Evolutionary conservation across 179 eudicot species (phyloP), one percentile per base, ranked within the genome.

Genomic region (Beta macrorhiza): DNA sequence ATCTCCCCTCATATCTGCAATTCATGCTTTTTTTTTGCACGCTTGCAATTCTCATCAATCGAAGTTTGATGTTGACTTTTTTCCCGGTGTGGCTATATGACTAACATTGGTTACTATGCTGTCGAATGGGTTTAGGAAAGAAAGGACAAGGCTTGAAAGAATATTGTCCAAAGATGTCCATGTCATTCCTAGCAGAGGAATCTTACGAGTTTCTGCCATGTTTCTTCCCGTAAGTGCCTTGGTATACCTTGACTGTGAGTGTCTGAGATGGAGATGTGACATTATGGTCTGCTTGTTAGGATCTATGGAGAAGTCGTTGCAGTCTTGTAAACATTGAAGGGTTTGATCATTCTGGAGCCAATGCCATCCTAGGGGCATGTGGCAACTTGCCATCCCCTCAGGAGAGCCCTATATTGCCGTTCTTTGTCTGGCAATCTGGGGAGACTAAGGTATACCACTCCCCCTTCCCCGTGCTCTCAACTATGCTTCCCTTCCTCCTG

Each of bases 361-460:
- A 93, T 85, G 72, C 78, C 68, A 86, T 89, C 55, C 86, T 95
- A 16, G 98, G 97, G 68, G 92, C 92, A 76, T 95, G 97, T 80
- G 95, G 93, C 61, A 89, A 86, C 85, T 82, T 90, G 81, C 90
- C 90, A 69, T 83, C 85, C 17, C 65, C 90, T 59, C 80, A 82
- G 68, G 89, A 90, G 56, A 86, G 87, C 82, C 92, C 92, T 64
- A 87, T 84, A 80, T 86, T 93, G 58, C 89, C 98, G 17, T 93
- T 88, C 82, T 91, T 83, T 77, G 75, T 93, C 68, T 95, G 98
- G 98, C 97, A 92, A 85, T 91, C 92, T 70, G 98, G 97, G 78
- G 88, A 89, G 79, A 88, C 67, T 20, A 87, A 90, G 98, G 98
- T 93, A 82, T 25, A 19, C 51, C 2, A 79, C 68, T 80, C 51